These are phyloP conservation scores for Lolium perenne DNA, from an alignment of 176 grass and related monocot genomes.

Conservation along the genomic window DNA sequence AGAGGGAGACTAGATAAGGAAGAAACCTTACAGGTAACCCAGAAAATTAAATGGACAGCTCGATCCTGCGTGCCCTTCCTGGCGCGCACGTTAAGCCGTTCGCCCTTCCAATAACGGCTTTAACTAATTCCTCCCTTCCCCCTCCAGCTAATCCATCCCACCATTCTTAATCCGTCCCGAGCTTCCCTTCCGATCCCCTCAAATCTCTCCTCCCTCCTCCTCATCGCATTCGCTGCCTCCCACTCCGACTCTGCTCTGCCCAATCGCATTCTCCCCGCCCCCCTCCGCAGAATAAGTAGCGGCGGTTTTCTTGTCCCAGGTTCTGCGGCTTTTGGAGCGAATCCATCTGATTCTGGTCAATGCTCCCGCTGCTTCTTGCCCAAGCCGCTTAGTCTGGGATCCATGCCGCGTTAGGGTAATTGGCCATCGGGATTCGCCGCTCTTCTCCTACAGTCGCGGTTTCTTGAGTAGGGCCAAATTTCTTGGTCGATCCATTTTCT, in stretches of 20 bases:
- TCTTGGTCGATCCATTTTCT: constrained; percentile 22
- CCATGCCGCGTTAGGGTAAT: not conserved
- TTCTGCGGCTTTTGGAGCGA: constrained; percentile 14
- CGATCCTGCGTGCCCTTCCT: constrained; percentile 50
- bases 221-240: constrained; percentile 36
- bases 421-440: not conserved
- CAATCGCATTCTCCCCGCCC: not conserved
- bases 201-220: constrained; percentile 25
- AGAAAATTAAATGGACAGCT: constrained; percentile 63
- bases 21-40: constrained; percentile 38
- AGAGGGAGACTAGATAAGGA: constrained; percentile 21
- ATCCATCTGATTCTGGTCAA: constrained; percentile 29
- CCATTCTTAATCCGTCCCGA: constrained; percentile 27
- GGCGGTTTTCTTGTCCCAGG: constrained; percentile 35
- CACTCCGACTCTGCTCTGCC: constrained; percentile 31
- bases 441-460: not conserved
- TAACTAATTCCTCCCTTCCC: constrained; percentile 45
- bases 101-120: constrained; percentile 55
- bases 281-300: constrained; percentile 26
- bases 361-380: not conserved
- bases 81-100: constrained; percentile 78
- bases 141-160: constrained; percentile 42
- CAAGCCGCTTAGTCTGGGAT: constrained; percentile 3
- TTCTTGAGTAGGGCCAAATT: constrained; percentile 30
- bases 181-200: constrained; percentile 7